Conservation (phyloP, 164 flowering plant species). For the Kalanchoe fedtschenkoi region DNA sequence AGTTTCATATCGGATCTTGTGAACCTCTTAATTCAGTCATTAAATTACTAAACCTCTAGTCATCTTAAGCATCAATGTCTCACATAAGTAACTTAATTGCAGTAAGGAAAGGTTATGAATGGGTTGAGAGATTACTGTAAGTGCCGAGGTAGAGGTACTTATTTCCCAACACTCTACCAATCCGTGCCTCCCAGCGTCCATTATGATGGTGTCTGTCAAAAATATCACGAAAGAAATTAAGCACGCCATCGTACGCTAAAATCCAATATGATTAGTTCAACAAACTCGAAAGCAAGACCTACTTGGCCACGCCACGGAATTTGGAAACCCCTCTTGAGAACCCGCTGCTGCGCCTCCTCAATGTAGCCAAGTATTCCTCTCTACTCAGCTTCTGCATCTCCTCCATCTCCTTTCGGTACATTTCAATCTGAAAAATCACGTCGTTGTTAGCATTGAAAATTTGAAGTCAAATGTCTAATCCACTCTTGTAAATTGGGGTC, state of each 20-base stretch:
- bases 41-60: not conserved
- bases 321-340: conserved; percentile 13
- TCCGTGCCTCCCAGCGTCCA: conserved; percentile 35
- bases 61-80: not conserved
- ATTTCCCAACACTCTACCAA: conserved; percentile 27
- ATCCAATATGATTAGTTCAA: not conserved
- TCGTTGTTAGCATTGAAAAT: too few species aligned
- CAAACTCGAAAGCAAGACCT: not conserved
- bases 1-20: not conserved
- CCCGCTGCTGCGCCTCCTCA: conserved; percentile 13
- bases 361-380: conserved; percentile 14
- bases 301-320: conserved; percentile 15
- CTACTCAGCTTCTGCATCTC: conserved; percentile 9
- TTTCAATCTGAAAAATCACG: too few species aligned
- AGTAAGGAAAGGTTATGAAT: not conserved
- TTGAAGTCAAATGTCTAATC: too few species aligned
- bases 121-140: conserved; percentile 14
- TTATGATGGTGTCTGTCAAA: conserved; percentile 26
- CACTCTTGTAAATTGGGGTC: too few species aligned
- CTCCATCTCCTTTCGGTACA: conserved; percentile 10
- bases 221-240: not conserved
- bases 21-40: not conserved
- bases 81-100: too few species aligned
- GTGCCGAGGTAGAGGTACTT: conserved; percentile 31
- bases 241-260: not conserved